These are phyloP conservation scores for Funneliformis caledonium DNA, from an alignment of 371 early-diverging fungal species.

Conservation along the genomic window DNA sequence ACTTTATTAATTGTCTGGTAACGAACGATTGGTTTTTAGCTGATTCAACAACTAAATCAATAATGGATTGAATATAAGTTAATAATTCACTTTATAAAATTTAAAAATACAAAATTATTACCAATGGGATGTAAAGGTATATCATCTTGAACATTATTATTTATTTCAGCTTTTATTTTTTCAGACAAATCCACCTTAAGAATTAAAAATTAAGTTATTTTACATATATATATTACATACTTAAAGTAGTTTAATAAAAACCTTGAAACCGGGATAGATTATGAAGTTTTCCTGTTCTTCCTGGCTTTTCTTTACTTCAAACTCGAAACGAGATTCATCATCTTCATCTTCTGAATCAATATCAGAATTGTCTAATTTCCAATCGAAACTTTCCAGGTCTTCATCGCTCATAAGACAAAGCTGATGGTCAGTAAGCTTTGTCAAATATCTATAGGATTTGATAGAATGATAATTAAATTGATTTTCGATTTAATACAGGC, in stretches of 20 bases:
- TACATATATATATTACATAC: neutral
- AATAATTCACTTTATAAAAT: neutral
- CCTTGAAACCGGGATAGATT: neutral
- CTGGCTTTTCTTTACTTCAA: conserved; percentile 11
- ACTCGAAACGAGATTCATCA: neutral
- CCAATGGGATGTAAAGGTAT: neutral
- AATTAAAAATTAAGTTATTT: neutral
- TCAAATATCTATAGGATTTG: neutral
- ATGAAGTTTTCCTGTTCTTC: conserved; percentile 10
- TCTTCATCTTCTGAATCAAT: neutral
- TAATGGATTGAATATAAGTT: neutral
- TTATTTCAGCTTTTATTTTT: neutral
- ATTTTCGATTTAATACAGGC: neutral
- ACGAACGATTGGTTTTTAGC: conserved; percentile 4
- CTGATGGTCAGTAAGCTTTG: conserved; percentile 30
- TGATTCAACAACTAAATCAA: conserved; percentile 18
- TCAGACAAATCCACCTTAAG: neutral
- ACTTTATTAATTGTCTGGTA: neutral
- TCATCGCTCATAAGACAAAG: conserved; percentile 30
- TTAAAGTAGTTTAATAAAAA: neutral
- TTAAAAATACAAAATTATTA: neutral
- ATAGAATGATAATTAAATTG: neutral
- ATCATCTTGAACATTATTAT: neutral
- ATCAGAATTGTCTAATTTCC: neutral
- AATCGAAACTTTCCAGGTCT: conserved; percentile 24